Evolutionary conservation across 2,329 filamentous ascomycete species (phyloP), one percentile per base, ranked within the genome.

Genomic region (Colletotrichum graminicola): DNA sequence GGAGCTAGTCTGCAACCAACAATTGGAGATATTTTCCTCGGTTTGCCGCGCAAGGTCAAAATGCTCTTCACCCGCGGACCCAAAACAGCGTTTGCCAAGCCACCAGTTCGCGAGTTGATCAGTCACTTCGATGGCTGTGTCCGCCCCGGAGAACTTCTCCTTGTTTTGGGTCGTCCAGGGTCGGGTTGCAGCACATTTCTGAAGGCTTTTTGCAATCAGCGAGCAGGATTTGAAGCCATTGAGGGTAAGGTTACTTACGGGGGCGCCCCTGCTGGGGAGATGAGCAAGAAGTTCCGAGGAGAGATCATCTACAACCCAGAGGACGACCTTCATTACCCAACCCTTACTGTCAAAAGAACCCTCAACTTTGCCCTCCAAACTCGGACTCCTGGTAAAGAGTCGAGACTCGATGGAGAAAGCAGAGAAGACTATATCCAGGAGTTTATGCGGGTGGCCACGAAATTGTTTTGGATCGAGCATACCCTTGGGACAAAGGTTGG

Each of bases 281-380:
- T 89, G 79, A 81, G 83, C 26, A 84, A 84, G 52, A 78, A 86
- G 60, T 92, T 88, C 72, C 84, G 89, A 29, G 88, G 88, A 57
- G 90, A 90, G 77, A 85, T 92, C 41, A 85, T 93, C 36, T 94
- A 77, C 85, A 88, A 78, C 89, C 93, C 92, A 0, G 93, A 95
- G 79, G 82, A 84, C 60, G 91, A 93, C 76, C 80, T 92, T 1
- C 91, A 93, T 78, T 92, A 92, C 73, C 88, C 92, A 1, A 90
- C 90, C 1, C 80, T 94, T 54, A 91, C 88, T 1, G 92, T 94
- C 18, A 87, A 88, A 62, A 85, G 91, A 73, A 94, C 92, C 0
- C 80, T 94, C 1, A 83, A 85, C 21, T 94, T 94, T 78, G 92
- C 92, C 0, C 82, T 92, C 7, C 88, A 88, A 76, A 90, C 90